These are phyloP conservation scores for Pichia sp. DNA, from an alignment of 1,139 yeast species.

Conservation along the genomic window DNA sequence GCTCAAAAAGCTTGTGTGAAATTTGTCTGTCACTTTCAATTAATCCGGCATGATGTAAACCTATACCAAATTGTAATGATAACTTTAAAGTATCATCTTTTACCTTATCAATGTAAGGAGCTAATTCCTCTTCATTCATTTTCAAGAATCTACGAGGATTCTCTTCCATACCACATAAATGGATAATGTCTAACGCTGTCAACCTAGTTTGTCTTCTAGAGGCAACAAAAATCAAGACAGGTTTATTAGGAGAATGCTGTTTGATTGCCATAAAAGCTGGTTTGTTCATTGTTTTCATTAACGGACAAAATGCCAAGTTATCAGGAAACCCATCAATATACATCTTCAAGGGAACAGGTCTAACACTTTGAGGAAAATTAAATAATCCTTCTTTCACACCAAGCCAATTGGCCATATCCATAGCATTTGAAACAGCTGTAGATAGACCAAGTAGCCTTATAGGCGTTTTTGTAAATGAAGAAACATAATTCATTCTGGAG, in stretches of 20 bases:
- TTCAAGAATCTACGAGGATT: conserved; percentile 82
- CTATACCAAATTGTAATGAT: conserved; percentile 91
- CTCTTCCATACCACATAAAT: conserved; percentile 89
- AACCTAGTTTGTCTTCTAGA: conserved; percentile 94
- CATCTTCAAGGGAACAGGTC: conserved; percentile 97
- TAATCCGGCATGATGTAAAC: conserved; percentile 95
- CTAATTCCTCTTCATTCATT: conserved; percentile 70
- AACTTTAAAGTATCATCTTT: conserved; percentile 84
- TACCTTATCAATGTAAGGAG: conserved; percentile 53
- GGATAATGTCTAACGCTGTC: conserved; percentile 89
- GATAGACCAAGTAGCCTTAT: conserved; percentile 88
- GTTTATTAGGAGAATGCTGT: conserved; percentile 88
- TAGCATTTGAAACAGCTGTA: conserved; percentile 95
- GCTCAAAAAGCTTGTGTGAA: conserved; percentile 79
- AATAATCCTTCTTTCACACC: conserved; percentile 85
- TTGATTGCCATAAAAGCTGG: conserved; percentile 97
- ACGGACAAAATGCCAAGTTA: conserved; percentile 85
- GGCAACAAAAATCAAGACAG: conserved; percentile 91
- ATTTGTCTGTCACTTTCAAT: conserved; percentile 85
- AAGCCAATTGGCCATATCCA: conserved; percentile 97
- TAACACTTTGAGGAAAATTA: conserved; percentile 90
- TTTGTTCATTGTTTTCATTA: conserved; percentile 97
- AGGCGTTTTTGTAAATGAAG: conserved; percentile 66
- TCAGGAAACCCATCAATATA: conserved; percentile 97
- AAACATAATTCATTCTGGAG: conserved; percentile 91